Base-by-base conservation (phyloP, 2,329 filamentous ascomycete species). In the Alternaria ethzedia region DNA sequence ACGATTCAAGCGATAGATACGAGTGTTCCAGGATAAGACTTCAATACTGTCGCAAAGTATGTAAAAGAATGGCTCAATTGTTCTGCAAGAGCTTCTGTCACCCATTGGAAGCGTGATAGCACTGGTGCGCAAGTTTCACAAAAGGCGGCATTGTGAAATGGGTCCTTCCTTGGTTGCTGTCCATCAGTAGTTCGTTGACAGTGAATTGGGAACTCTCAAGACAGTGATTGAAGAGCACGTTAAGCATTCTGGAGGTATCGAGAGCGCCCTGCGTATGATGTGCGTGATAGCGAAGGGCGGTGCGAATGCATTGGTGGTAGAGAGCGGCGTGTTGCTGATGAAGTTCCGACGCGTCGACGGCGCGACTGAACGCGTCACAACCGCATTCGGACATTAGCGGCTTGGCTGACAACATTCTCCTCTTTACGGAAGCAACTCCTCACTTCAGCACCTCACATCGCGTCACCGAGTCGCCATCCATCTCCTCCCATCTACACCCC, bases 261-360 rank as follows among this genome's bases (percentile, higher is more conserved):
- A 41, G 36, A 17, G n/a, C n/a, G 36, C 36, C 32, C 5, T 28
- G 26, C 9, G 9, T 11, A 28, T 28, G 26, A 11, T 5, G 10
- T 28, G 9, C 26, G 10, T 28, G 9, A 11, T 11, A 11, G 26
- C 26, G 26, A 11, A 28, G 26, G 9, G 26, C 26, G 26, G 26
- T 11, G 26, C 26, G 26, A 41, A 41, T 41, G 36, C 36, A 5
- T 41, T 17, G 36, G 36, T 41, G 36, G 36, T 11, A 41, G 36
- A 17, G 36, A 17, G 36, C n/a, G 36, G 36, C 36, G 32, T 41
- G n/a, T 41, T 41, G 36, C 36, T 17, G 36, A 41, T 41, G 36
- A 17, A 41, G 36, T 41, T 41, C 36, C 36, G 36, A 41, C 36
- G 36, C 36, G 36, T 41, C 36, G 36, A 41, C 36, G n/a, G 36